Evolutionary conservation across 2,329 filamentous ascomycete genomes (phyloP).

Genomic region (Fusarium tanahbumbuense): DNA sequence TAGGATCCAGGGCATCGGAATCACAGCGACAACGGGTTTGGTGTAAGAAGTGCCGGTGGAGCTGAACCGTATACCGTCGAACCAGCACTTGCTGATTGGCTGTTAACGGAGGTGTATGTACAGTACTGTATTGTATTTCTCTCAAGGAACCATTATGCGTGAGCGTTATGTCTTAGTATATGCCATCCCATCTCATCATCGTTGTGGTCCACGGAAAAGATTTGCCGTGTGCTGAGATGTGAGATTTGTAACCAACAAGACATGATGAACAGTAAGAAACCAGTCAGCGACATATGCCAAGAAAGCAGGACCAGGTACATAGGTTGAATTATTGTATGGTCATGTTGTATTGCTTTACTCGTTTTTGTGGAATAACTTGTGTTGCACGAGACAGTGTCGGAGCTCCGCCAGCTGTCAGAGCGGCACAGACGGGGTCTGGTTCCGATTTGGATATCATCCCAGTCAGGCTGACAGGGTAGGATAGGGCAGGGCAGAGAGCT

Average conservation of each 20-base stretch:
- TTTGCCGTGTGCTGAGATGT: conserved; percentile 24
- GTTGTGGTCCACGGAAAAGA: conserved; percentile 19
- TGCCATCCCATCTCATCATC: not conserved
- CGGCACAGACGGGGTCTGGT: conserved; percentile 21
- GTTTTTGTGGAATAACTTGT: not conserved
- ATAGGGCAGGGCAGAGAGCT: not conserved
- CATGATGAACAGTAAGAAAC: conserved; percentile 1
- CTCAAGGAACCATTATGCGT: not conserved
- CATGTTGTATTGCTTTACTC: conserved; percentile 5
- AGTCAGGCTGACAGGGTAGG: not conserved
- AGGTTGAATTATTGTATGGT: not conserved
- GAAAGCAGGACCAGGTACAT: not conserved
- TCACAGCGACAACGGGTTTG: conserved; percentile 34
- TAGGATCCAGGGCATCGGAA: conserved; percentile 22
- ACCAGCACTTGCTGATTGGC: conserved; percentile 17
- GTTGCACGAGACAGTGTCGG: not conserved
- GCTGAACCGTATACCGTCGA: conserved; percentile 31
- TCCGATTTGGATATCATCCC: not conserved
- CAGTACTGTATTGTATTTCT: not conserved
- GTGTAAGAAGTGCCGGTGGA: conserved; percentile 30
- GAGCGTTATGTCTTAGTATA: not conserved
- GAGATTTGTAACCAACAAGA: conserved; percentile 22
- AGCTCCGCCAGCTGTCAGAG: conserved; percentile 9
- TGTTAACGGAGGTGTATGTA: conserved; percentile 1
- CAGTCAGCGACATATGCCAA: conserved; percentile 26